Evolutionary conservation across 331 rosid genomes (phyloP), one percentile per base, ranked within the genome.

Genomic region (Pyrus hybrid): DNA sequence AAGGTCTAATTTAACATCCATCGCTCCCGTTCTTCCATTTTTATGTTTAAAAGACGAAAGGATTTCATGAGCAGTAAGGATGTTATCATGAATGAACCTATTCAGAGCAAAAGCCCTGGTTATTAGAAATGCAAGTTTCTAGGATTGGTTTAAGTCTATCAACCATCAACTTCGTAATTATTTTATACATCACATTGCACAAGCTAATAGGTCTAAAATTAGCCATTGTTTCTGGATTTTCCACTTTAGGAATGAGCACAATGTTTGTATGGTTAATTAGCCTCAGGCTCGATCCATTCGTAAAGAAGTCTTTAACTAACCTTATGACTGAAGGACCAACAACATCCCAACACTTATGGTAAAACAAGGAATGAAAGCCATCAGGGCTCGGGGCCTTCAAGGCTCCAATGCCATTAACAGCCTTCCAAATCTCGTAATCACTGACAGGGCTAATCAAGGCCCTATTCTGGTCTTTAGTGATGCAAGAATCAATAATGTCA

Each of bases 201-300:
- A 64, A 2, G 14, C 25, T 64, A 30, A 64, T 64, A 5, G 3
- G 66, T 5, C 33, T 4, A 12, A 61, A 12, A 5, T 61, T 7
- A 5, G 3, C 1, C 7, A 13, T 10, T 0, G 21, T 51, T 51
- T 10, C 4, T 0, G 4, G 20, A 5, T 4, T 14, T 2, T 25
- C 26, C 2, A 25, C 3, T 2, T 64, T 8, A 1, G 4, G 16
- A 8, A 64, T 64, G 1, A 18, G 43, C 0, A 45, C 4, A 2
- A 64, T 64, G 10, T 64, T 64, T 0, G 47, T 37, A 37, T 33
- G 37, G 37, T 33, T 33, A 37, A 37, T 2, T 37, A 37, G 2
- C 37, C 37, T 7, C 3, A 33, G 10, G 37, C 37, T 33, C 10
- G 3, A 37, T 2, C 6, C 21, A 29, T 29, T 29, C 0, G 4